Evolutionary conservation across 306 rosid species (phyloP).

Genomic region (Castanospermum australe): DNA sequence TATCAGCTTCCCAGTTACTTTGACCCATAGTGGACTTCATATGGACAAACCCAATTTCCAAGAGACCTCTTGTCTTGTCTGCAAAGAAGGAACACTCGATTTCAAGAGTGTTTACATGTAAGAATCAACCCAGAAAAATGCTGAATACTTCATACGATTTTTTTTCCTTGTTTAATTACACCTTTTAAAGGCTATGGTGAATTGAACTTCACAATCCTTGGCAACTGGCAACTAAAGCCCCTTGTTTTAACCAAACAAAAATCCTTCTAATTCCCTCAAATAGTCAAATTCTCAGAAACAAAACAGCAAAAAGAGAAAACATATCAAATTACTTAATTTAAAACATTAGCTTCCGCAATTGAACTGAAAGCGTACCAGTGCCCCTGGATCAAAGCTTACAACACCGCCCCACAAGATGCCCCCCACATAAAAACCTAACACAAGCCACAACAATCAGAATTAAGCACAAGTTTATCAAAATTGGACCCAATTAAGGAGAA

Average conservation of each 20-base stretch:
- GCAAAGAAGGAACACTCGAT: constrained; percentile 26
- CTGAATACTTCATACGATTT: neutral
- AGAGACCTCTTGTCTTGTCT: constrained; percentile 24
- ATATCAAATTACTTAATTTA: constrained; percentile 13
- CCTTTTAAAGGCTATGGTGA: neutral
- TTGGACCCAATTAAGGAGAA: constrained; percentile 10
- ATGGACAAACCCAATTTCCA: constrained; percentile 10
- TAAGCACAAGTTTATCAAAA: constrained; percentile 7
- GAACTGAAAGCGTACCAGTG: constrained; percentile 29
- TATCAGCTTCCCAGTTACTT: constrained; percentile 94
- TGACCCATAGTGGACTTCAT: constrained; percentile 63
- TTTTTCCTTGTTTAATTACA: neutral
- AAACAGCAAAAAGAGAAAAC: constrained; percentile 1
- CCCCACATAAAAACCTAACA: constrained; percentile 31
- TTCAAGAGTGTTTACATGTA: neutral
- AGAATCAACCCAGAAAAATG: constrained; percentile 6
- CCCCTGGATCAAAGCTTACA: constrained; percentile 44
- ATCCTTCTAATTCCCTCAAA: neutral
- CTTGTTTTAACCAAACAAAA: neutral
- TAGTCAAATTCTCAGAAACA: constrained; percentile 21
- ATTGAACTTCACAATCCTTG: neutral
- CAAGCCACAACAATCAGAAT: constrained; percentile 11
- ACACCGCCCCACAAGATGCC: neutral
- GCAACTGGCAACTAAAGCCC: neutral
- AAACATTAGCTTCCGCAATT: neutral